A percentile compares a stretch with the other conserved stretches of the same genome.
phyloP scores from a whole-genome alignment of 2,329 filamentous ascomycete genomes.

The Colletotrichum sp. region DNA sequence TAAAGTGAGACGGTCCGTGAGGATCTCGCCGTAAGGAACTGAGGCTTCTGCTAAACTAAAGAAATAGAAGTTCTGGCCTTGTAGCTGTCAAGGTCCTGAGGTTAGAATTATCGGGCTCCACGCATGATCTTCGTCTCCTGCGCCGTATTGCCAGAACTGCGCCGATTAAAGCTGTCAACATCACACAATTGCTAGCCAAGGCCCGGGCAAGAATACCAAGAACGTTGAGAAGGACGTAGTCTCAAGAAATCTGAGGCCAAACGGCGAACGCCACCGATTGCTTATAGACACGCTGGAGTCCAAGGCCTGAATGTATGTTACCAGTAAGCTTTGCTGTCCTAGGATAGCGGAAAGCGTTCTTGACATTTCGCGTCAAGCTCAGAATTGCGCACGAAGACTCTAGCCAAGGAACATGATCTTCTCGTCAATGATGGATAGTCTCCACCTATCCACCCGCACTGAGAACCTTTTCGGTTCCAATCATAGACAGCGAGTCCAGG shows the following conservation, averaged over 20 bases:
- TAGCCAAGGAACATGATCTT: no score
- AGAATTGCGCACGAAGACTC: background rate
- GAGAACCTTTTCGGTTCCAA: no score
- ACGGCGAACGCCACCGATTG: background rate
- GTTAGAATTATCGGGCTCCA: background rate
- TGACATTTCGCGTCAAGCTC: background rate
- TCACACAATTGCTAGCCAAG: background rate
- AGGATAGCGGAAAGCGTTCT: background rate
- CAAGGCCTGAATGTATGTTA: background rate
- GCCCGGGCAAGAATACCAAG: rapidly evolving
- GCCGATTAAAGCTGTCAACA: background rate
- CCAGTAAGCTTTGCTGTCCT: background rate
- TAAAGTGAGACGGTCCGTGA: background rate
- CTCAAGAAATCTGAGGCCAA: background rate
- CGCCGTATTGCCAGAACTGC: background rate
- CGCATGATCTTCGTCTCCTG: background rate
- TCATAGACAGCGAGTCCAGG: no score
- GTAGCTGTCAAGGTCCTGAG: background rate
- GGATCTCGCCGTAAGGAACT: background rate
- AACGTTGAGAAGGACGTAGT: background rate
- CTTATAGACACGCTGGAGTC: background rate
- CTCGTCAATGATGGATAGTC: no score
- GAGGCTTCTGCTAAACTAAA: background rate
- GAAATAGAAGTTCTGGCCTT: background rate
- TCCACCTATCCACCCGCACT: no score